phyloP scores from a whole-genome alignment of 768 basidiomycete species.

The Naganishia kalamii region DNA sequence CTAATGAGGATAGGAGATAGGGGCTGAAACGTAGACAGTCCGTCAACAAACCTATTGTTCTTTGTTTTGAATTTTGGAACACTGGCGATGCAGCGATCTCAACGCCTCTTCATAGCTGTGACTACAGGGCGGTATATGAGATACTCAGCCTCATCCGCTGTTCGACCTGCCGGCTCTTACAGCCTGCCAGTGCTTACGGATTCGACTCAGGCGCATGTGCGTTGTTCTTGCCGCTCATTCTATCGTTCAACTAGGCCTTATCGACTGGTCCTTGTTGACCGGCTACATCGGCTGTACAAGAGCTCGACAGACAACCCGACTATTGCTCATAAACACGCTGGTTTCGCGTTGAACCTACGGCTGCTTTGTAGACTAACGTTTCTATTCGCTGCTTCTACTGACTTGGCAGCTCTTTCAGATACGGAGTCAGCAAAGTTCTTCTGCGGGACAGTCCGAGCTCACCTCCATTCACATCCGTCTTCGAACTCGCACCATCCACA shows the following conservation, averaged over 20 bases:
- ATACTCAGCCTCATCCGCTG: no score
- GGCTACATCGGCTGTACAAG: not conserved
- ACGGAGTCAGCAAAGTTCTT: not conserved
- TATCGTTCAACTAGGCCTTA: no score
- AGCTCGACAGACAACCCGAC: not conserved
- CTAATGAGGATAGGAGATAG: not conserved
- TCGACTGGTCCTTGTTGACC: no score
- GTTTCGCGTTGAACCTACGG: not conserved
- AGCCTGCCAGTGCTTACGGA: no score
- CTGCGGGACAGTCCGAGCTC: not conserved
- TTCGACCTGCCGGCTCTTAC: no score
- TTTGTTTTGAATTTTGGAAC: no score
- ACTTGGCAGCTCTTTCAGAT: not conserved
- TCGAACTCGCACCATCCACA: constrained; percentile 75
- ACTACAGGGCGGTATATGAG: no score
- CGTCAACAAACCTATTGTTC: not conserved
- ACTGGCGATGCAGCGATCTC: no score
- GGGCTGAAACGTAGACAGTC: not conserved
- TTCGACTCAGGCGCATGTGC: no score
- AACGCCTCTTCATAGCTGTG: no score
- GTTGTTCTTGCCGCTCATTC: no score
- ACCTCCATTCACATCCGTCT: constrained; percentile 72
- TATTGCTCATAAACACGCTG: no score
- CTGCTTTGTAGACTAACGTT: not conserved
- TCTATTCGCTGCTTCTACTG: not conserved